A percentile compares a stretch with the other conserved stretches of the same genome.
Evolutionary conservation across 1,139 yeast species (phyloP).

Genomic region (Kodamaea alishanica): DNA sequence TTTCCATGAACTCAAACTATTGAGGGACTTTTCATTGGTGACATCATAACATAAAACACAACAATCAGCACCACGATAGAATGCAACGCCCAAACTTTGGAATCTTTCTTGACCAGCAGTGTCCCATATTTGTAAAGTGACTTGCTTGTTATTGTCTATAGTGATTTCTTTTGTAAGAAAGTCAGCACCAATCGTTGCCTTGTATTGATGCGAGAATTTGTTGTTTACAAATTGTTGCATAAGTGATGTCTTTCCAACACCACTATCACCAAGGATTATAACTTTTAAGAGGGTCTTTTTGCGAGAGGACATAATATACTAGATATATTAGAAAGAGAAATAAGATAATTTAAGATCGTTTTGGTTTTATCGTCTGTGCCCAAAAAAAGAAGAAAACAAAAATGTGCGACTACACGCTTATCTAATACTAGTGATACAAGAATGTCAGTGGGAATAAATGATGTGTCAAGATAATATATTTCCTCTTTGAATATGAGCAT

Average conservation of each 20-base stretch:
- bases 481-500: no score
- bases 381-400: no score
- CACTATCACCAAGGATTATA: slow-evolving; percentile 93
- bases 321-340: no score
- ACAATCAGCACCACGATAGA: slow-evolving; percentile 80
- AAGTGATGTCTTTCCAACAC: slow-evolving; percentile 94
- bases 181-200: slow-evolving; percentile 98
- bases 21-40: slow-evolving; percentile 54
- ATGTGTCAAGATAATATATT: no score
- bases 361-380: no score
- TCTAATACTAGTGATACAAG: no score
- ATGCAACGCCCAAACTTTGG: slow-evolving; percentile 94
- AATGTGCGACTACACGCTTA: no score
- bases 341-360: no score
- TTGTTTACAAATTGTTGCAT: slow-evolving; percentile 96
- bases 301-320: slow-evolving; percentile 66
- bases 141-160: slow-evolving; percentile 72
- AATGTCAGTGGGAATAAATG: no score
- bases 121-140: slow-evolving; percentile 93
- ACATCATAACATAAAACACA: slow-evolving; percentile 61
- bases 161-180: slow-evolving; percentile 86
- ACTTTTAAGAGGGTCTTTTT: slow-evolving; percentile 91
- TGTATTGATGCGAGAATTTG: slow-evolving; percentile 92
- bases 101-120: slow-evolving; percentile 98
- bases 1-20: slow-evolving; percentile 92